Evolutionary conservation across 148 eudicot genomes (phyloP), one percentile per base, ranked within the genome.

Genomic region (Amaranthus hypochondriacus): DNA sequence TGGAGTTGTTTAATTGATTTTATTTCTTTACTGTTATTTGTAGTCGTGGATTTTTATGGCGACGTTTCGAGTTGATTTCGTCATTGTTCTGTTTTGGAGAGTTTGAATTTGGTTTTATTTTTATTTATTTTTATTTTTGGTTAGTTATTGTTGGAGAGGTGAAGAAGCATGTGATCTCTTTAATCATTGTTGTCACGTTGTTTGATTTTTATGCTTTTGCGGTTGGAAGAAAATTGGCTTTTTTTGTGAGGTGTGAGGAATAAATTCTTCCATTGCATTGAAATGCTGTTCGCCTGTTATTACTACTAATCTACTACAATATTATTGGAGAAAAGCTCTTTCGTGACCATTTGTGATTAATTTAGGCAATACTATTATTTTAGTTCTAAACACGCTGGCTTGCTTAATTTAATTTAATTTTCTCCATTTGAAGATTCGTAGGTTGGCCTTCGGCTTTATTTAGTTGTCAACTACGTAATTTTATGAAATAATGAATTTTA

Each of bases 181-280:
- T 68, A 75, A 75, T 80, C 28, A 80, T 80, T 80, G 78, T 80
- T 28, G 50, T 75, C 79, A 72, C 83, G 83, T 80, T 80, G 71
- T 80, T 62, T 66, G 28, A 61, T 69, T 48, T 56, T 70, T 71
- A 49, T 69, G 54, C 78, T 79, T 74, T 74, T 72, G 55, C 11
- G 57, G 70, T 73, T 61, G 73, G 47, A 56, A 71, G 5, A 39
- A 52, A 10, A 44, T 44, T 42, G 61, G 5, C n/a, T 12, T 4
- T 44, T 12, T 70, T 47, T 56, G 49, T 62, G 15, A 9, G 49
- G 46, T 10, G 59, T 44, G 62, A 47, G 13, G 62, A 73, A 51
- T 59, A 56, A 66, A 56, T 66, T 72, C 44, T 62, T 67, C 68
- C 69, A 48, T 66, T 48, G 10, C 9, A 10, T 66, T 39, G 43